phyloP scores from a whole-genome alignment of 2,329 filamentous ascomycete species.

The Fusarium sp. region DNA sequence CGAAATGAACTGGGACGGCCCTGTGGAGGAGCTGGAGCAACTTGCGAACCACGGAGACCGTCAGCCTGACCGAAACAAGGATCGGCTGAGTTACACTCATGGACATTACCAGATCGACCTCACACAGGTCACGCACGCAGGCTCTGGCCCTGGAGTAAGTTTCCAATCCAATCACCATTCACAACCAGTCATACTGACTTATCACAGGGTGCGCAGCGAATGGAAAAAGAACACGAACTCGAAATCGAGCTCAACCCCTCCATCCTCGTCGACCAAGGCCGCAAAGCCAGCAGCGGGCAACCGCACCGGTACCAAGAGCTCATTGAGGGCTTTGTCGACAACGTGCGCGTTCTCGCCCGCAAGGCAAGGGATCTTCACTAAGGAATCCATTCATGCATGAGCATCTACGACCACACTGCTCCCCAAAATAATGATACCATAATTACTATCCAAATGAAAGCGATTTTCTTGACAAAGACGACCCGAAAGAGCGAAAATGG shows the following conservation, averaged over 20 bases:
- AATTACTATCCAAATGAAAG: constrained; percentile 10
- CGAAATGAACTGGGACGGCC: constrained; percentile 88
- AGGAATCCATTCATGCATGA: constrained; percentile 2
- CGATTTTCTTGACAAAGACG: constrained; percentile 5
- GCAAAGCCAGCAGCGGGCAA: constrained; percentile 65
- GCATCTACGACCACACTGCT: not conserved
- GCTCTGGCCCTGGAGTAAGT: constrained; percentile 57
- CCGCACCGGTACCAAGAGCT: constrained; percentile 76
- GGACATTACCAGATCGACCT: constrained; percentile 91
- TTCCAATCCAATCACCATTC: no score
- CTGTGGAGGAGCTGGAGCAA: constrained; percentile 70
- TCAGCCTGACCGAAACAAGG: constrained; percentile 81
- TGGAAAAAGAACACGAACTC: constrained; percentile 82
- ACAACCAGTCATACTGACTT: constrained; percentile 13
- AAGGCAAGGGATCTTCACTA: constrained; percentile 56
- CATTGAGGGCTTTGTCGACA: constrained; percentile 83
- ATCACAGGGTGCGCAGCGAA: constrained; percentile 56
- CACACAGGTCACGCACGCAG: constrained; percentile 82
- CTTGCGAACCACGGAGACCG: constrained; percentile 57
- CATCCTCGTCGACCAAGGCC: constrained; percentile 77
- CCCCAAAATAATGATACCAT: constrained; percentile 18
- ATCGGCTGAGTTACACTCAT: constrained; percentile 92
- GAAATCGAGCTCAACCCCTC: constrained; percentile 82
- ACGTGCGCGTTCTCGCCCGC: constrained; percentile 73
- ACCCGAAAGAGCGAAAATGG: not conserved